Conservation (phyloP, 108 stramenopile genomes). For the Ochromonas danica region DNA sequence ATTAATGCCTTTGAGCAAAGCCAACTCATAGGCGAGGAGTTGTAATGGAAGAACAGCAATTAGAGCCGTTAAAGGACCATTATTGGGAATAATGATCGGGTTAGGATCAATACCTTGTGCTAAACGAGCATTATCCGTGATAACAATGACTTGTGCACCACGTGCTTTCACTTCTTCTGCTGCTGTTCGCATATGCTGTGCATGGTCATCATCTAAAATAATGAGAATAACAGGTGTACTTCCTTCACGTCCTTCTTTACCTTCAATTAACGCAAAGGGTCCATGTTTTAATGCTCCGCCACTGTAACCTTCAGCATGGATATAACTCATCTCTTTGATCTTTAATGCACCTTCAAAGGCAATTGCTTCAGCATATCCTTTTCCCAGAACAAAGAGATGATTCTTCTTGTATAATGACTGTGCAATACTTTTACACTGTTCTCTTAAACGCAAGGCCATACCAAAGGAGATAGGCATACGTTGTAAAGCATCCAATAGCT, state of each 20-base stretch:
- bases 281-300: slow-evolving; percentile 99
- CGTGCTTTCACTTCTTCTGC: slow-evolving; percentile 74
- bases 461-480: slow-evolving; percentile 94
- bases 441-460: slow-evolving; percentile 85
- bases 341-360: slow-evolving; percentile 95
- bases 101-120: slow-evolving; percentile 77
- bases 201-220: slow-evolving; percentile 94
- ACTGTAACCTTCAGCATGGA: slow-evolving; percentile 97
- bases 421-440: slow-evolving; percentile 77
- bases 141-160: slow-evolving; percentile 90
- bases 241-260: slow-evolving; percentile 77
- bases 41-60: slow-evolving; percentile 83
- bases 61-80: slow-evolving; percentile 92
- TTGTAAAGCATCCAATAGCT: slow-evolving; percentile 83
- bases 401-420: slow-evolving; percentile 77
- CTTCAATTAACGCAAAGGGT: slow-evolving; percentile 92
- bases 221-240: slow-evolving; percentile 98
- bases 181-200: slow-evolving; percentile 75
- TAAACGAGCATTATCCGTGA: slow-evolving; percentile 73
- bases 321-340: slow-evolving; percentile 98
- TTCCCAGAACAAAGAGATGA: slow-evolving; percentile 92
- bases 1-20: slow-evolving; percentile 86
- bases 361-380: slow-evolving; percentile 85
- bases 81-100: slow-evolving; percentile 89
- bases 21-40: slow-evolving; percentile 94